These are phyloP conservation scores for Escovopsis sp. DNA, from an alignment of 2,329 filamentous ascomycete genomes.

Conservation along the genomic window DNA sequence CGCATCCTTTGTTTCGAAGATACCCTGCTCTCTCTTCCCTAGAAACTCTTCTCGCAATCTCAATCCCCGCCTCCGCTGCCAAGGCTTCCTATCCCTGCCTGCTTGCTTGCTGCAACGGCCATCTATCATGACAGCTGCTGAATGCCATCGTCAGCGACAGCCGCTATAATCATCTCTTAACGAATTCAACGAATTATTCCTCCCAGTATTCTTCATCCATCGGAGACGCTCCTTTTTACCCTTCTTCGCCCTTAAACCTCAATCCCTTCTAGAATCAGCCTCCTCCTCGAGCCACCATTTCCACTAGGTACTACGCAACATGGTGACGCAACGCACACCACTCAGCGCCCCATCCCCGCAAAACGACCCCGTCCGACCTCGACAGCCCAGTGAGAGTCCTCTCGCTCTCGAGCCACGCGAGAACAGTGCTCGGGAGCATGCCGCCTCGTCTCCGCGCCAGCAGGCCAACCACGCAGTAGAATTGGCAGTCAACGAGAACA, in stretches of 20 bases:
- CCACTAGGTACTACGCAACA: not conserved
- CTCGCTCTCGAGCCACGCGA: slow-evolving; percentile 3
- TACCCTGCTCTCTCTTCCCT: too few species aligned
- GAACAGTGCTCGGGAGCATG: slow-evolving; percentile 3
- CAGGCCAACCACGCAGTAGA: not conserved
- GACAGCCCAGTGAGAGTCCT: not conserved
- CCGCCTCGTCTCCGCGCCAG: not conserved
- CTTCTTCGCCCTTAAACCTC: too few species aligned
- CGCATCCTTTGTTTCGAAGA: not conserved
- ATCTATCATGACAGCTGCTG: not conserved
- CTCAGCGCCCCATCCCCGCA: not conserved
- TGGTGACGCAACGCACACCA: slow-evolving; percentile 2
- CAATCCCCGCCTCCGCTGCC: not conserved
- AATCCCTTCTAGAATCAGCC: too few species aligned
- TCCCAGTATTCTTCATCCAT: too few species aligned
- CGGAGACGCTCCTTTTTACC: too few species aligned
- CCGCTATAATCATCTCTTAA: too few species aligned
- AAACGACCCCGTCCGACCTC: not conserved
- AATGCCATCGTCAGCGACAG: not conserved
- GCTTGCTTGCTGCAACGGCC: not conserved
- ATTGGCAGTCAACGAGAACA: too few species aligned
- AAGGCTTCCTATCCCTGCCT: not conserved
- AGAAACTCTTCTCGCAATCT: not conserved
- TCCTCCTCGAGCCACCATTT: too few species aligned
- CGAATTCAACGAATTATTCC: not conserved